Evolutionary conservation across 306 rosid genomes (phyloP), one percentile per base, ranked within the genome.

Genomic region (Fragaria nilgerrensis): DNA sequence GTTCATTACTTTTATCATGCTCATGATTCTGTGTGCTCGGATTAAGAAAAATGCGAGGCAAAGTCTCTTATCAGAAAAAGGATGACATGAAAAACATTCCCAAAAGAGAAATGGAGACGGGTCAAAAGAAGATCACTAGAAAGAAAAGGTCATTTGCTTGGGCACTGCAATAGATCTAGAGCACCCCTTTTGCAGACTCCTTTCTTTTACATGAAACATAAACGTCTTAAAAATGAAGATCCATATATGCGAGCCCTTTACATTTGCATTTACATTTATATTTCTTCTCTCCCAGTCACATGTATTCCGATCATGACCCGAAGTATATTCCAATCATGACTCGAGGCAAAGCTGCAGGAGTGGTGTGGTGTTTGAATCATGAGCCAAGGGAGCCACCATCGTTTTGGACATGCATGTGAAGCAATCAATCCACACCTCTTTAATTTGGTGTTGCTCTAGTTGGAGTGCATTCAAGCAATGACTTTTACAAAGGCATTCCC

Each of bases 341-440:
- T 11, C 34, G 7, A 23, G 34, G 64, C 34, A 58, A 56, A 58
- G 64, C 34, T 58, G 64, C 16, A 20, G 34, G 0, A 58, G 34
- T 11, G 61, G 61, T 63, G 71, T 39, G 79, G 82, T 5, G 70
- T 62, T 56, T 81, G 83, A 88, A 88, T 92, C 78, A 87, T 84
- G 85, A 83, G 89, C 25, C 50, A 85, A 81, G 80, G 92, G 93
- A 87, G 88, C 90, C 93, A 87, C 92, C 91, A 86, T 84, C 75
- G 84, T 67, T 72, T 85, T 80, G 84, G 85, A 81, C 86, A 87
- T 88, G 88, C 86, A 87, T 88, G 88, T 89, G 93, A 87, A 85
- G 85, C 78, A 73, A 88, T 85, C 88, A 88, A 72, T 79, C 48
- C 74, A 79, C 75, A 56, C 69, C 45, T 58, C 85, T 5, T 85